Conservation (phyloP, 306 rosid species). For the Mimosa pudica region DNA sequence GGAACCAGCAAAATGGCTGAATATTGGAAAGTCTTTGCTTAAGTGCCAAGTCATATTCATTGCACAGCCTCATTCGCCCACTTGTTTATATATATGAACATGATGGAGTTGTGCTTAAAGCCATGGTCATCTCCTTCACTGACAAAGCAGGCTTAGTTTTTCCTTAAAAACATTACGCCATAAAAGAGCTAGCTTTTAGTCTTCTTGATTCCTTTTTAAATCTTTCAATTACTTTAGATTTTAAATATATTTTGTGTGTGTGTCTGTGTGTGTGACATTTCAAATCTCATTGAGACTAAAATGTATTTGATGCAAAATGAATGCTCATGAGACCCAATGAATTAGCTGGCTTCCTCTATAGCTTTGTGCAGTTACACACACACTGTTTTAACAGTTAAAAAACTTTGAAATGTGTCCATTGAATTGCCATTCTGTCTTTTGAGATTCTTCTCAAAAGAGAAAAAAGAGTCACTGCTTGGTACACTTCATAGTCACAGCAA, state of each 20-base stretch:
- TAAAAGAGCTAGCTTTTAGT: background rate
- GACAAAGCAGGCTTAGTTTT: background rate
- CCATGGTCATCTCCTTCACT: background rate
- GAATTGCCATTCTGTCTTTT: background rate
- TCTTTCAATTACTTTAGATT: background rate
- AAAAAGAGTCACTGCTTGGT: background rate
- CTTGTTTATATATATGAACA: background rate
- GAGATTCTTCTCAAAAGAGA: constrained; percentile 12
- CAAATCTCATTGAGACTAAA: background rate
- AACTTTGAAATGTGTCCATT: background rate
- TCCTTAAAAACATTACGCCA: background rate
- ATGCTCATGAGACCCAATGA: background rate
- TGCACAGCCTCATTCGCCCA: background rate
- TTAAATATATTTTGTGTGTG: too few relatives aligned
- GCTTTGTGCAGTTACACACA: background rate
- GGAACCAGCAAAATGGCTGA: background rate
- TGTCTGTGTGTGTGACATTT: background rate
- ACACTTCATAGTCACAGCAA: background rate
- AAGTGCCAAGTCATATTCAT: background rate
- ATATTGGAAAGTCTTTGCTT: background rate
- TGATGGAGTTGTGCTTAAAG: background rate
- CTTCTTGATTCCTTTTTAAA: background rate
- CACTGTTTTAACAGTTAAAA: background rate
- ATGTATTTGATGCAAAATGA: background rate
- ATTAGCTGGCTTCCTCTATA: constrained; percentile 11